Conservation (phyloP, 1,139 yeast species). For the Hansenula anomala region DNA sequence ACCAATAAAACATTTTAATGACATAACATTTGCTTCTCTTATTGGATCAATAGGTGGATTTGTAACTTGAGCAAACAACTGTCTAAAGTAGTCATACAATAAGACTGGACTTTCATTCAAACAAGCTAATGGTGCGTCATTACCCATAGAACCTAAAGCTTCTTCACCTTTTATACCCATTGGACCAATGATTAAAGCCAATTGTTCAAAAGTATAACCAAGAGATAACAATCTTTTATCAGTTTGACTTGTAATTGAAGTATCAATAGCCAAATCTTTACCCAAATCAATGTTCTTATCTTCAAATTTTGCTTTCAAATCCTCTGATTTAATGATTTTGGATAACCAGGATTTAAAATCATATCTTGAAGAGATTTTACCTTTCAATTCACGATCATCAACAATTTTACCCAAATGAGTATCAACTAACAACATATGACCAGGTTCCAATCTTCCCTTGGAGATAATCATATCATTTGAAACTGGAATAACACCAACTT, state of each 20-base stretch:
- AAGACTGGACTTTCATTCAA: slow-evolving; percentile 88
- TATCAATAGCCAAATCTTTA: slow-evolving; percentile 14
- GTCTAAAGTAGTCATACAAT: slow-evolving; percentile 90
- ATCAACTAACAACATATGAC: slow-evolving; percentile 93
- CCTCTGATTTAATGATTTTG: slow-evolving; percentile 79
- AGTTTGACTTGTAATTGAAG: slow-evolving; percentile 39
- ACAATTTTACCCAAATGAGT: slow-evolving; percentile 90
- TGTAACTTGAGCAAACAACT: slow-evolving; percentile 96
- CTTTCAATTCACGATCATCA: slow-evolving; percentile 85
- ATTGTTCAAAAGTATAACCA: slow-evolving; percentile 92
- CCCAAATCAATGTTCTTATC: slow-evolving; percentile 39
- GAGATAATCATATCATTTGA: slow-evolving; percentile 78
- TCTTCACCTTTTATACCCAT: slow-evolving; percentile 93
- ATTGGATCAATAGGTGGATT: slow-evolving; percentile 99
- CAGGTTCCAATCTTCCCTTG: slow-evolving; percentile 95
- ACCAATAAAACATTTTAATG: slow-evolving; percentile 93
- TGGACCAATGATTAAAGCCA: slow-evolving; percentile 78
- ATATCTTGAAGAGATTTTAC: slow-evolving; percentile 72
- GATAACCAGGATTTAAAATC: slow-evolving; percentile 95
- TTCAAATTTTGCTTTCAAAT: slow-evolving; percentile 56
- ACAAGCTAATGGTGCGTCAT: slow-evolving; percentile 96
- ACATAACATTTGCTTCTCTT: slow-evolving; percentile 95
- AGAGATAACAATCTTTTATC: slow-evolving; percentile 85
- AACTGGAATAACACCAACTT: slow-evolving; percentile 93
- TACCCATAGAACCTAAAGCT: slow-evolving; percentile 98